These are phyloP conservation scores for Talaromyces sp. DNA, from an alignment of 2,329 filamentous ascomycete species.

Conservation along the genomic window DNA sequence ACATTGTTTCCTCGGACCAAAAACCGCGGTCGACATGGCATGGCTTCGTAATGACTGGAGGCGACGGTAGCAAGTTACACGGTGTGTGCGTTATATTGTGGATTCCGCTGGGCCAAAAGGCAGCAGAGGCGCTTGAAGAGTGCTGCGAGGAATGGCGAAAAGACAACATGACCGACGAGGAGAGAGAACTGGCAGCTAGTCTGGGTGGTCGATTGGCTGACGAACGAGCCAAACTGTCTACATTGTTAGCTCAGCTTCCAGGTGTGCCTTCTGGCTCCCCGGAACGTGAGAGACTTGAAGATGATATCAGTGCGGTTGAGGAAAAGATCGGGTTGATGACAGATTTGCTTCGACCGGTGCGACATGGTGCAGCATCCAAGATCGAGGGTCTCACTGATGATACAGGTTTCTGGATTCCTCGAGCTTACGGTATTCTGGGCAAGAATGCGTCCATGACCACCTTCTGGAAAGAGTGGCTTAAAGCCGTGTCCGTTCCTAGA, in stretches of 20 bases:
- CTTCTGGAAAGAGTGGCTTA: slow-evolving; percentile 99
- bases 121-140: slow-evolving; percentile 71
- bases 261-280: slow-evolving; percentile 75
- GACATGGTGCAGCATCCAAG: slow-evolving; percentile 92
- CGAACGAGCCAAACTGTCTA: slow-evolving; percentile 86
- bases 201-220: slow-evolving; percentile 81
- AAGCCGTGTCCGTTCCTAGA: slow-evolving; percentile 93
- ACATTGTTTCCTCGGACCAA: slow-evolving; percentile 92
- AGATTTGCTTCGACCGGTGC: slow-evolving; percentile 85
- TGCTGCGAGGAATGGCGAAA: slow-evolving; percentile 86
- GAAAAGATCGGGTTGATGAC: slow-evolving; percentile 98
- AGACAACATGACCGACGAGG: slow-evolving; percentile 95
- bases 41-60: slow-evolving; percentile 95
- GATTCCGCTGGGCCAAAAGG: slow-evolving; percentile 78
- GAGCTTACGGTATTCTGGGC: slow-evolving; percentile 89
- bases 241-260: slow-evolving; percentile 79
- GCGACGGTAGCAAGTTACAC: slow-evolving; percentile 87
- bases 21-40: slow-evolving; percentile 96
- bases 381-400: slow-evolving; percentile 96
- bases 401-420: slow-evolving; percentile 91
- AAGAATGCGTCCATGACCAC: slow-evolving; percentile 77
- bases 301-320: slow-evolving; percentile 91
- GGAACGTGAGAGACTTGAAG: slow-evolving; percentile 80
- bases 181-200: slow-evolving; percentile 88
- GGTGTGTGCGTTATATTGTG: slow-evolving; percentile 90